Conservation (phyloP, 495 filamentous ascomycete species). For the Melanomma pulvis-pyrius region DNA sequence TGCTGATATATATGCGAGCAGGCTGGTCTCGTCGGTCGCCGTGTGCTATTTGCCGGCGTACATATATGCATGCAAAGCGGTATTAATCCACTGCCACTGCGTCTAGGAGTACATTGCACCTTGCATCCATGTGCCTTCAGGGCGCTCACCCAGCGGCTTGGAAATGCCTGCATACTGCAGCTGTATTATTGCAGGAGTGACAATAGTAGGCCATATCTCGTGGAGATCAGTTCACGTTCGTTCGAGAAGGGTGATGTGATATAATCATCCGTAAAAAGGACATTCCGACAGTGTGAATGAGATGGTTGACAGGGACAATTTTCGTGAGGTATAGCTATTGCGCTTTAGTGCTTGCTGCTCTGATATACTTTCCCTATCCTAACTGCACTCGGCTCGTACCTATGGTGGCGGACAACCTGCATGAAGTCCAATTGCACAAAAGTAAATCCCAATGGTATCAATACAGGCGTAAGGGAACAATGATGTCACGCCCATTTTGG, state of each 20-base stretch:
- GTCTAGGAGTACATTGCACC: neutral
- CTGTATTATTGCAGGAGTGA: neutral
- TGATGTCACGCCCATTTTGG: neutral
- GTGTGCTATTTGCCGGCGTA: conserved; percentile 32
- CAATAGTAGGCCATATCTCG: neutral
- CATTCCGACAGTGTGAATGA: too few species aligned
- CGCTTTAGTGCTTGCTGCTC: neutral
- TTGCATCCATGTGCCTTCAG: conserved; percentile 7
- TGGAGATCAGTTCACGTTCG: neutral
- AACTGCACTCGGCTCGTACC: neutral
- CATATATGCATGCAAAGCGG: conserved; percentile 28
- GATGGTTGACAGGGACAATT: too few species aligned
- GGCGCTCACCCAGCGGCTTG: conserved; percentile 1
- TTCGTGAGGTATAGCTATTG: neutral
- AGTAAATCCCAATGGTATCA: neutral
- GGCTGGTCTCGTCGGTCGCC: conserved; percentile 17
- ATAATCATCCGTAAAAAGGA: neutral
- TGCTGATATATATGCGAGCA: neutral
- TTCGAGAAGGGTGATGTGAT: conserved; percentile 9
- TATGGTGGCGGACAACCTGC: neutral
- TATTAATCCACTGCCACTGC: neutral
- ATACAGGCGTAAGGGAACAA: too few species aligned
- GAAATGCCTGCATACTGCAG: conserved; percentile 1
- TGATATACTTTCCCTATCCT: neutral
- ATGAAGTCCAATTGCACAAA: neutral